phyloP scores from a whole-genome alignment of 2,329 filamentous ascomycete genomes.

The Diaporthe sp. region DNA sequence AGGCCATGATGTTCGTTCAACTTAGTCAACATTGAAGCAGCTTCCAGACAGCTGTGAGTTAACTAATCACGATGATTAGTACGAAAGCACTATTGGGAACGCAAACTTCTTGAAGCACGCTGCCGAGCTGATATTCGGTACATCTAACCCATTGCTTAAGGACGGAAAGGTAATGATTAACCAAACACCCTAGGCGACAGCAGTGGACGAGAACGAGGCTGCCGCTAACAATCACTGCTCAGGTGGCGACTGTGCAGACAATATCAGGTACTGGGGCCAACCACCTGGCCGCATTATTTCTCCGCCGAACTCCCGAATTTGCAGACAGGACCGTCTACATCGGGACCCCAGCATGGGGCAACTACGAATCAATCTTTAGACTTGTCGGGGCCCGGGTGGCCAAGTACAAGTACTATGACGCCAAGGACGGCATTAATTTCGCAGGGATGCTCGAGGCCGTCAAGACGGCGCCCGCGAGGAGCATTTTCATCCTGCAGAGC shows the following conservation, averaged over 20 bases:
- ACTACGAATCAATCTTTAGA: constrained; percentile 51
- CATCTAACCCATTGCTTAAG: constrained; percentile 20
- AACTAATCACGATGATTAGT: constrained; percentile 43
- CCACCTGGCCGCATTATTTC: constrained; percentile 52
- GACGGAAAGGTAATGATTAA: background rate
- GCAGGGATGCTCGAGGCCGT: constrained; percentile 45
- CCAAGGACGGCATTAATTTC: constrained; percentile 48
- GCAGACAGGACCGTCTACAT: constrained; percentile 49
- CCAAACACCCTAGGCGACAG: background rate
- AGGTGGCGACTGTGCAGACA: constrained; percentile 54
- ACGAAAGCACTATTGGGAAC: constrained; percentile 53
- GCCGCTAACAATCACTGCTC: background rate
- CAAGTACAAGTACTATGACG: constrained; percentile 51
- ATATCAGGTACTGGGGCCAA: constrained; percentile 56
- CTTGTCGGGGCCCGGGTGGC: constrained; percentile 48
- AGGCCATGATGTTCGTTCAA: background rate
- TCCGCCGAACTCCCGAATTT: constrained; percentile 45
- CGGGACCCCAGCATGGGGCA: constrained; percentile 52
- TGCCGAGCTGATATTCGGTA: constrained; percentile 50
- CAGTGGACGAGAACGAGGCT: background rate
- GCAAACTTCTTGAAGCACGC: constrained; percentile 49
- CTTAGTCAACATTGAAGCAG: too few species aligned
- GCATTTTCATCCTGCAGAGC: constrained; percentile 53
- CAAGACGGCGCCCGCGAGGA: constrained; percentile 46
- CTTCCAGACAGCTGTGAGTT: background rate